Evolutionary conservation across 139 green algal genomes (phyloP), one percentile per base, ranked within the genome.

Genomic region (Tetradesmus obliquus): DNA sequence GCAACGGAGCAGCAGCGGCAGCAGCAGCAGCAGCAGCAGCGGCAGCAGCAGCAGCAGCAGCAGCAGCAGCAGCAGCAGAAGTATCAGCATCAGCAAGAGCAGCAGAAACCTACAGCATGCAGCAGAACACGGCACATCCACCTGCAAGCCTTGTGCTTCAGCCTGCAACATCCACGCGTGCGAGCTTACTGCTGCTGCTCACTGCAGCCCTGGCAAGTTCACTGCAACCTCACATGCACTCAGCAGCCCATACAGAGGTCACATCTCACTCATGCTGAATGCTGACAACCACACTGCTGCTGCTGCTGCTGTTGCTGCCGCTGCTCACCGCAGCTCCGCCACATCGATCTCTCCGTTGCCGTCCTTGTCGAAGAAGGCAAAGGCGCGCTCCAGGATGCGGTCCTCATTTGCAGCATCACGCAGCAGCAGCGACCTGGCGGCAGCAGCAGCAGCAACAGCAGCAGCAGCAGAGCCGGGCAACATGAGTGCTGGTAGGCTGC

Each of bases 331-430:
- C 62, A 91, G 72, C 87, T 91, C 87, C 10, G 66, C 51, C 32
- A 90, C 69, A 53, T 79, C 57, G 13, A 88, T 88, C 57, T 88
- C 83, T n/a, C 83, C 74, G 84, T 93, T 88, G 12, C 79, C 82
- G 55, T 92, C 82, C 92, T 92, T 95, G 58, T 95, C 94, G 84
- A 96, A 96, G 54, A 95, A 96, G 57, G 94, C 82, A 72, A 96
- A 96, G 51, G 94, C 94, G 3, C 92, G 91, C n/a, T 92, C 24
- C 57, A 91, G n/a, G 55, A 91, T 91, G 22, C 54, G 54, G 19
- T 58, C 87, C 66, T 91, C 87, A 71, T 90, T 90, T 1, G 32
- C 86, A 6, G 86, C 69, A n/a, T 90, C 86, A 45, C 53, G 69
- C 86, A 90, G 69, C 86, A 90, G 53, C 71, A 90, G 20, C 5